Percentiles rank a stretch among this genome's conserved stretches.
Evolutionary conservation across 495 filamentous ascomycete genomes (phyloP).

Genomic region (Penicillium roqueforti): DNA sequence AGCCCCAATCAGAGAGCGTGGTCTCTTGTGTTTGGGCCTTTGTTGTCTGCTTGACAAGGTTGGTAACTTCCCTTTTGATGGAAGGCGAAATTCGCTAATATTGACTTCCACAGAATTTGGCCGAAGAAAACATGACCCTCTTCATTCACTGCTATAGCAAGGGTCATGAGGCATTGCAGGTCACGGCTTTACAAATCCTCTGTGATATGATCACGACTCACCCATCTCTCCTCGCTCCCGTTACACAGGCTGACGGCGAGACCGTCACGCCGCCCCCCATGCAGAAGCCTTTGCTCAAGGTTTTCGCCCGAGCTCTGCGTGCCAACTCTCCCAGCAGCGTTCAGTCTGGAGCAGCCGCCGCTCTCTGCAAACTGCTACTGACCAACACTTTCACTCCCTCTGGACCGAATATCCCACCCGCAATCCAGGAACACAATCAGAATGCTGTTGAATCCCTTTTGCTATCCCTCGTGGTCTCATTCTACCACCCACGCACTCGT

Average conservation of each 20-base stretch:
- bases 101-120: slow-evolving; percentile 54
- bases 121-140: slow-evolving; percentile 86
- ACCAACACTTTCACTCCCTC: slow-evolving; percentile 50
- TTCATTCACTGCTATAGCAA: slow-evolving; percentile 96
- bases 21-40: slow-evolving; percentile 82
- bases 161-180: slow-evolving; percentile 83
- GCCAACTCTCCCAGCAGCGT: slow-evolving; percentile 64
- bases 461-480: slow-evolving; percentile 74
- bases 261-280: slow-evolving; percentile 40
- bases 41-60: slow-evolving; percentile 87
- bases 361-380: slow-evolving; percentile 82
- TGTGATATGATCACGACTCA: slow-evolving; percentile 89
- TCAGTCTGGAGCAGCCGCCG: slow-evolving; percentile 75
- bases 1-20: slow-evolving; percentile 85
- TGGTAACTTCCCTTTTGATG: slow-evolving; percentile 11
- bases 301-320: slow-evolving; percentile 72
- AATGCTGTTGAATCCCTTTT: slow-evolving; percentile 61
- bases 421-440: slow-evolving; percentile 47
- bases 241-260: slow-evolving; percentile 40
- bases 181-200: slow-evolving; percentile 86
- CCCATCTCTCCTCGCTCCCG: slow-evolving; percentile 62
- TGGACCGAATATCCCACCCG: slow-evolving; percentile 34
- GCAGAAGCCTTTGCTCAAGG: slow-evolving; percentile 64
- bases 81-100: slow-evolving; percentile 9
- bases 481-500: slow-evolving; percentile 83